Percentiles rank a stretch among this genome's conserved stretches.
Conservation (phyloP, 1,284 basidiomycete genomes). For the Inonotus obliquus region DNA sequence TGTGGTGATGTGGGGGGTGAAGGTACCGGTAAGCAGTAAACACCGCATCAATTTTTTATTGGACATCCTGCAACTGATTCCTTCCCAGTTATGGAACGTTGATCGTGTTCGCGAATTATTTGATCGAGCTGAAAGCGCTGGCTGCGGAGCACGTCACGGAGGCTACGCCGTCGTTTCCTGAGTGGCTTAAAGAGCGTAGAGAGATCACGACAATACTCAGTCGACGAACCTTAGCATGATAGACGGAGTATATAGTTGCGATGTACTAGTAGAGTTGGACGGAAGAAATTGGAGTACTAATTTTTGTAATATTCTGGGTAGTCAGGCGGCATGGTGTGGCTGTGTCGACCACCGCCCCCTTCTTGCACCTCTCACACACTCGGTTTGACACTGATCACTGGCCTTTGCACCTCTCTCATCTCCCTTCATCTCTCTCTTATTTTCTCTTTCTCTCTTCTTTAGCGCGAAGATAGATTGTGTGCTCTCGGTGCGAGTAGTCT, state of each 20-base stretch:
- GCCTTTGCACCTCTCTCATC: neutral
- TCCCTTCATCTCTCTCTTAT: neutral
- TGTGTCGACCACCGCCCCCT: conserved; percentile 3
- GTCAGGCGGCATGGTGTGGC: conserved; percentile 4
- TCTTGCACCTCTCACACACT: neutral
- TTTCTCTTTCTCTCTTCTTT: neutral
- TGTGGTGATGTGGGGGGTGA: neutral
- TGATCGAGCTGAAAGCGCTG: conserved; percentile 70
- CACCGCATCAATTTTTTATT: neutral
- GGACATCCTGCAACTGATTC: neutral
- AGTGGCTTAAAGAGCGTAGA: conserved; percentile 77
- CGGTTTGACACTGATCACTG: neutral
- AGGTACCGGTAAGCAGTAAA: conserved; percentile 8
- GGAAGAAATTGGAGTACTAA: neutral
- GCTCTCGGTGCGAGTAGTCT: neutral
- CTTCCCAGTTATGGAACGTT: conserved; percentile 85
- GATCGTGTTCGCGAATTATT: conserved; percentile 94
- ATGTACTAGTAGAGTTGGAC: neutral
- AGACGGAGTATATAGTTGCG: neutral
- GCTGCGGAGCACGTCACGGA: conserved; percentile 36
- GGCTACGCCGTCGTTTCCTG: conserved; percentile 51
- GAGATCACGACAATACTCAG: conserved; percentile 81
- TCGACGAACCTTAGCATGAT: conserved; percentile 56
- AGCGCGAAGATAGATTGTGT: neutral
- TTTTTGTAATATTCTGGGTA: neutral